phyloP scores from a whole-genome alignment of 352 stramenopile species.

The Pythium coloratum region DNA sequence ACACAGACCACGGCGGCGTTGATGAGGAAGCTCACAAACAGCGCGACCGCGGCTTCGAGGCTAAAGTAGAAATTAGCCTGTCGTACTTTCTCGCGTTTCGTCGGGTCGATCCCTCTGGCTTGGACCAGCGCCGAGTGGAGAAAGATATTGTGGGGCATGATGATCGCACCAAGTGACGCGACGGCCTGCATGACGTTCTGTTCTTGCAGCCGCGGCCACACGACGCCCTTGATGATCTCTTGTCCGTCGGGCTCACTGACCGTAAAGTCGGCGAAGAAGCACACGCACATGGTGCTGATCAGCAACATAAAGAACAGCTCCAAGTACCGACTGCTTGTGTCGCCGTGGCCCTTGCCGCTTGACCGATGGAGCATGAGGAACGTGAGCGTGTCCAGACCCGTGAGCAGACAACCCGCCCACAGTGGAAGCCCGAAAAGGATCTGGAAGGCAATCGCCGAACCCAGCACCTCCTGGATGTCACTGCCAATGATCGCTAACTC shows the following conservation, averaged over 20 bases:
- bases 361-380: conserved; percentile 85
- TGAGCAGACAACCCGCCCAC: conserved; percentile 72
- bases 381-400: conserved; percentile 82
- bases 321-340: conserved; percentile 44
- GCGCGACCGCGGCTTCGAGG: conserved; percentile 79
- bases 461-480: conserved; percentile 82
- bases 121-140: conserved; percentile 93
- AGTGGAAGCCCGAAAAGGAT: conserved; percentile 71
- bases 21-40: conserved; percentile 90
- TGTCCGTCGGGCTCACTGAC: conserved; percentile 54
- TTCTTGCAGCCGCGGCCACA: conserved; percentile 54
- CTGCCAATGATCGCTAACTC: conserved; percentile 88
- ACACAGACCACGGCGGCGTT: conserved; percentile 89
- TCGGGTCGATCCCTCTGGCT: conserved; percentile 33
- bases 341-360: conserved; percentile 18
- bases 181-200: conserved; percentile 68
- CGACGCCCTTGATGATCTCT: conserved; percentile 76
- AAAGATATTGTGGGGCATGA: conserved; percentile 98
- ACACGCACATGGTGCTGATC: conserved; percentile 85
- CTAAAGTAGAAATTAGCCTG: conserved; percentile 86
- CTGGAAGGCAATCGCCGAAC: conserved; percentile 81
- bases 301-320: conserved; percentile 87
- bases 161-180: conserved; percentile 85
- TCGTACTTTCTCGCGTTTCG: conserved; percentile 31
- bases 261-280: conserved; percentile 87